Base-by-base conservation (phyloP, 192 early-diverging fungal genomes). In the Umbelopsis sp. region DNA sequence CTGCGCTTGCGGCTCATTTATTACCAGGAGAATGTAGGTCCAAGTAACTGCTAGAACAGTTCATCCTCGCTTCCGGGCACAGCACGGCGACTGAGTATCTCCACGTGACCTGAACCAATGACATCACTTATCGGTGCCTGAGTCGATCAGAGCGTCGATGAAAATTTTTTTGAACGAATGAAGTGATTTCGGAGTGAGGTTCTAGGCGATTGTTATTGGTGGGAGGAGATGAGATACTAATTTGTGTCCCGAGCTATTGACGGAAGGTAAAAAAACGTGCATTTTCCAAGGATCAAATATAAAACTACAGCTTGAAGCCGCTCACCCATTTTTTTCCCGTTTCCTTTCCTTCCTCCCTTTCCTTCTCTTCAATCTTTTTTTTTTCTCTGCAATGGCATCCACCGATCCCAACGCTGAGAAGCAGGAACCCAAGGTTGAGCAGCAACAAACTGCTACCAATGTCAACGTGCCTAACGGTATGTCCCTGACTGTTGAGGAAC, bases 401-500 rank as follows among this genome's bases (percentile, higher is more conserved):
- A 62, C 56, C 56, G 56, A 62, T 62, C 56, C 56, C 56, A 62
- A 26, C 56, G 56, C 56, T n/a, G 56, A 62, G 56, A 62, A 62
- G 56, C 56, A 66, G 62, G 68, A 73, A 50, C 67, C 54, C 21
- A 74, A 72, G 50, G 77, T 74, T 67, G 72, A 65, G 29, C 71
- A 72, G 24, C 68, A 65, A 38, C 59, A 66, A 20, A 49, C 69
- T 26, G 56, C 69, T 7, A 43, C 73, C 17, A 72, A 85, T 29
- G 82, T 86, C 71, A 82, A 86, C 76, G 84, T 85, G 45, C 75
- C 69, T 67, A 84, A 87, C 75, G 77, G 85, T 24, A 82, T 77
- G 69, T 87, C 86, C 12, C 78, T 91, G 75, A 85, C 86, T 45
- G 86, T 87, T 65, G 80, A 88, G 68, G 90, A 91, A 80, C 84